Base-by-base conservation (phyloP, 2,329 filamentous ascomycete species). In the Lasiodiplodia gonubiensis region DNA sequence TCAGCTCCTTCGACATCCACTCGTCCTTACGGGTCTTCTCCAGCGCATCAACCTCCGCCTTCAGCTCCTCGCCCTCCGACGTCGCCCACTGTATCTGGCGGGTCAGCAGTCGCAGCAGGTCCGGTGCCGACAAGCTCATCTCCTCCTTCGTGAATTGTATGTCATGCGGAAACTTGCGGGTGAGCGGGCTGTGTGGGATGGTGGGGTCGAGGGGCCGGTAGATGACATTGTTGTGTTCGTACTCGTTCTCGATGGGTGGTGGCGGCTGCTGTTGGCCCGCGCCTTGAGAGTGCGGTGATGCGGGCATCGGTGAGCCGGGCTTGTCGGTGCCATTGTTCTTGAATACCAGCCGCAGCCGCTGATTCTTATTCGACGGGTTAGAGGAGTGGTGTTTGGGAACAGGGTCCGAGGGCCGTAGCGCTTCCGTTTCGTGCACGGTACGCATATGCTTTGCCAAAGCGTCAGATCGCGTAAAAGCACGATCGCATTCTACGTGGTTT, bases 371-470 rank as follows among this genome's bases (percentile, higher is more conserved):
- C 53, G 80, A 78, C 7, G 82, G 77, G 71, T 83, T 80, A 37
- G 78, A 77, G 61, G 80, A 78, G 75, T 82, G 76, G 68, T 89
- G 88, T 77, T 92, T 91, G 25, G 90, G 89, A 14, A 92, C 87
- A 2, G 90, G 88, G 75, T 94, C 85, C 16, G 82, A 83, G 4
- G 92, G 91, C n/a, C 92, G 89, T 25, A 97, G 85, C 18, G 93
- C 92, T 81, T 99, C 95, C 3, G 94, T 97, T 78, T 99, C 95
- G 82, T 99, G 95, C 46, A 99, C 94, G 18, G 95, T 98, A 73
- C 95, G 91, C 93, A 98, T 98, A 78, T 99, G 95, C 80, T 99
- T 99, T 1, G 94, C 93, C 0, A 99, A 86, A 14, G 95, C 95
- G 75, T 99, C 95, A 27, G 94, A 97, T 71, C 95, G 87, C 2